Percentiles rank a stretch among this genome's conserved stretches.
phyloP scores from a whole-genome alignment of 2,329 filamentous ascomycete genomes.

The Byssoonygena ceratinophila region DNA sequence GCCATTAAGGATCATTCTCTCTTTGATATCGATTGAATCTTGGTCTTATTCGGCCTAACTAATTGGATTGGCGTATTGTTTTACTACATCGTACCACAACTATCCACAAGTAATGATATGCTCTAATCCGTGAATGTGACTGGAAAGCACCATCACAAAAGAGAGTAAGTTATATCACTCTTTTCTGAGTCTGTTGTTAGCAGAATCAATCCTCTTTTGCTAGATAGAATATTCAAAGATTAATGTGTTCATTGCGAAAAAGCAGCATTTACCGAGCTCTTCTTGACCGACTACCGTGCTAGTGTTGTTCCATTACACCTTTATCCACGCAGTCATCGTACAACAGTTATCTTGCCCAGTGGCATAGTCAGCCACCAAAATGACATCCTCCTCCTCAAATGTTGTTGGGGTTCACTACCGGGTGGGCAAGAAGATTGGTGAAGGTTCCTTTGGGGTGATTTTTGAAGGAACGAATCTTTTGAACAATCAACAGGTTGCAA shows the following conservation, averaged over 20 bases:
- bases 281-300: background rate
- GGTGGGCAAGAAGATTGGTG: slow-evolving; percentile 98
- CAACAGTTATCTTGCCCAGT: background rate
- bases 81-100: background rate
- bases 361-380: slow-evolving; percentile 33
- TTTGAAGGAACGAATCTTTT: slow-evolving; percentile 97
- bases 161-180: background rate
- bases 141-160: background rate
- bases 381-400: slow-evolving; percentile 86
- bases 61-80: background rate
- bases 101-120: slow-evolving; percentile 2
- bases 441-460: slow-evolving; percentile 96
- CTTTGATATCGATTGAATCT: background rate
- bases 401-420: slow-evolving; percentile 98
- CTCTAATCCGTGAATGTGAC: background rate
- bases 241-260: background rate
- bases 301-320: background rate
- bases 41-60: background rate
- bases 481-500: slow-evolving; percentile 98
- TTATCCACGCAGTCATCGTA: background rate
- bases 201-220: background rate
- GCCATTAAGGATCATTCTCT: background rate
- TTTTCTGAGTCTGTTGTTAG: background rate
- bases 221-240: background rate
- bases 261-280: background rate